Base-by-base conservation (phyloP, 129 eudicot genomes). In the Pulicaria dysenterica region DNA sequence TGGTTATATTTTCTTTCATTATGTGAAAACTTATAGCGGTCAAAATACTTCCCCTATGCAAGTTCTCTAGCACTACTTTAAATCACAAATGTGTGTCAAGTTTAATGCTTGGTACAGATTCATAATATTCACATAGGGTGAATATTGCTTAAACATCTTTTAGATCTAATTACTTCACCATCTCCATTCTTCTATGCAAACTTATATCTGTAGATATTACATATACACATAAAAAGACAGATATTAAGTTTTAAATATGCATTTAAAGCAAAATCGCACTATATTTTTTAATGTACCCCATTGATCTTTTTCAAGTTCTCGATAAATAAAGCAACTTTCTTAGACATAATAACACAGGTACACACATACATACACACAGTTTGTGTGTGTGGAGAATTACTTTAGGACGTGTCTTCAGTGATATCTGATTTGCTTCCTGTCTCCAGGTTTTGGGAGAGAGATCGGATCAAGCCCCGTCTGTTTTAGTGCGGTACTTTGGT, bases 401-500 rank as follows among this genome's bases (percentile, higher is more conserved):
- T 69, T 40, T 38, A 0, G 64, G 5, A 6, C 38, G 74, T 69
- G 74, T 39, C 44, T 39, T 16, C 4, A 15, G 39, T 44, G 45
- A 19, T 24, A 15, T 24, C 17, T 51, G 7, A 11, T 61, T 45
- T 76, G 59, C 39, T 10, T 69, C 44, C 1, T 11, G 60, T 73
- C 17, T 38, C 41, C 74, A 81, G 85, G 48, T 81, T 57, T 55
- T 63, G 63, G 68, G 45, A 51, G 76, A 47, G 47, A 56, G 56
- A 56, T 79, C 70, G 42, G 51, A 58, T 58, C 44, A n/a, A 16
- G 34, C 15, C 34, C n/a, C 17, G 13, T 69, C 64, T 37, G 69
- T 75, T 63, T 70, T 70, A 70, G 81, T 81, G 56, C 77, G 63
- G 38, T 65, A 63, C 78, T 81, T 63, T 6, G 85, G 85, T 68